Conservation (phyloP, 2,329 filamentous ascomycete species). For the Aspergillus ochraceoroseus region DNA sequence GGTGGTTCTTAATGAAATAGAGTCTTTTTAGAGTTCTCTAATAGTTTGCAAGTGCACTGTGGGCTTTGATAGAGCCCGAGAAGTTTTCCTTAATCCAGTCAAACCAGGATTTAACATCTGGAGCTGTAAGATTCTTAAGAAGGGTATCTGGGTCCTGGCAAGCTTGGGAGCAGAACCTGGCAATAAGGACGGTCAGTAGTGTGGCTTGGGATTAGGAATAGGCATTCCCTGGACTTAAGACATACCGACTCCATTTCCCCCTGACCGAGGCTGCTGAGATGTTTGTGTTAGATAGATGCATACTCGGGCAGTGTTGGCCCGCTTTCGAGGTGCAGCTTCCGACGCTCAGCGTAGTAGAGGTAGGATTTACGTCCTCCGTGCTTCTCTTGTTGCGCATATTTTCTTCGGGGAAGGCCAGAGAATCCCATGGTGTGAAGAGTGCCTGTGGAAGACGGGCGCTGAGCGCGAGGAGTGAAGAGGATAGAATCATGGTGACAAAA, state of each 20-base stretch:
- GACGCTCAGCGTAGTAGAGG: slow-evolving; percentile 15
- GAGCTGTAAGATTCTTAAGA: slow-evolving; percentile 13
- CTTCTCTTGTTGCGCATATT: slow-evolving; percentile 8
- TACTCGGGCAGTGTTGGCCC: slow-evolving; percentile 15
- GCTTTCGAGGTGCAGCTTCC: slow-evolving; percentile 12
- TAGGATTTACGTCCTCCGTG: slow-evolving; percentile 11
- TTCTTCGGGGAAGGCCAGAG: slow-evolving; percentile 15
- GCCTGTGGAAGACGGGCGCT: too few species aligned
- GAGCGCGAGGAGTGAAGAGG: slow-evolving; percentile 1
- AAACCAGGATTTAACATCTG: slow-evolving; percentile 20
- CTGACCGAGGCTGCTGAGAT: slow-evolving; percentile 15
- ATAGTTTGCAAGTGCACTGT: slow-evolving; percentile 16
- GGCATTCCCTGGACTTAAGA: background rate
- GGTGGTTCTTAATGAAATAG: slow-evolving; percentile 16
- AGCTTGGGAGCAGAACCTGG: slow-evolving; percentile 17
- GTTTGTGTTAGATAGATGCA: slow-evolving; percentile 15
- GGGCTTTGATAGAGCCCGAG: slow-evolving; percentile 14
- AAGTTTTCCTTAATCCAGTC: slow-evolving; percentile 20
- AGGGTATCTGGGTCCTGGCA: slow-evolving; percentile 10
- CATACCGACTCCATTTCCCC: slow-evolving; percentile 17
- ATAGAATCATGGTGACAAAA: slow-evolving; percentile 2
- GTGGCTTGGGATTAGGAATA: slow-evolving; percentile 2
- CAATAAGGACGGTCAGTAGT: slow-evolving; percentile 1
- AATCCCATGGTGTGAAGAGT: slow-evolving; percentile 9
- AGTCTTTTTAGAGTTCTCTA: slow-evolving; percentile 20